A percentile compares a stretch with the other conserved stretches of the same genome.
phyloP scores from a whole-genome alignment of 2,329 filamentous ascomycete species.

The Tolypocladium tundrense region DNA sequence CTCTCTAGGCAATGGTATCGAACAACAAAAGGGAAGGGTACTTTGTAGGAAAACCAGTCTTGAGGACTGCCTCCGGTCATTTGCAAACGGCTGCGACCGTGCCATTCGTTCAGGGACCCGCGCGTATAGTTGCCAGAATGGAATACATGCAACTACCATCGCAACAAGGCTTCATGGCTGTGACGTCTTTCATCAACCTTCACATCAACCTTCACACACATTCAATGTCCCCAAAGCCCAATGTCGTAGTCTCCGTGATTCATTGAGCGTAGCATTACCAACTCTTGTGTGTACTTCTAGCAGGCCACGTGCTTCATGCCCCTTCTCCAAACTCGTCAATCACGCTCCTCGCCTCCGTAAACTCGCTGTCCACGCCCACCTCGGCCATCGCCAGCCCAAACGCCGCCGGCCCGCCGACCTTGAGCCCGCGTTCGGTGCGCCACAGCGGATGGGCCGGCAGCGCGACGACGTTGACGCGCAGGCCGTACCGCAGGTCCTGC shows the following conservation, averaged over 20 bases:
- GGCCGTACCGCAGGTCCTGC: constrained; percentile 38
- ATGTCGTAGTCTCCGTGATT: too few species aligned
- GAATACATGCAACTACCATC: background rate
- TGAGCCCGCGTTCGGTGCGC: constrained; percentile 26
- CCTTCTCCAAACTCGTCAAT: constrained; percentile 6
- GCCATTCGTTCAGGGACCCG: background rate
- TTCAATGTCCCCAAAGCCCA: too few species aligned
- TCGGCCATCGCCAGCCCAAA: constrained; percentile 14
- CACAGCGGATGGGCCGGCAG: constrained; percentile 39
- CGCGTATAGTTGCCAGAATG: constrained; percentile 5
- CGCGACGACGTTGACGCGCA: constrained; percentile 38
- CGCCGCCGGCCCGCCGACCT: constrained; percentile 21
- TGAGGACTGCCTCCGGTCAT: background rate
- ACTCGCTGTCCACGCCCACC: constrained; percentile 1
- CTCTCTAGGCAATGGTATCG: constrained; percentile 27
- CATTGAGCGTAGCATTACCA: too few species aligned
- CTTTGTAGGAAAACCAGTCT: background rate
- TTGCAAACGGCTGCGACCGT: background rate
- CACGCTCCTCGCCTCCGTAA: constrained; percentile 1
- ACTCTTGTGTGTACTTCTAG: too few species aligned
- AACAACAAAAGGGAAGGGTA: background rate
- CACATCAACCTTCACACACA: too few species aligned
- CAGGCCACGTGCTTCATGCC: background rate
- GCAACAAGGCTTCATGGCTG: background rate
- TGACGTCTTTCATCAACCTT: background rate